Conservation (phyloP, 495 filamentous ascomycete species). For the Aspergillus carlsbadensis region DNA sequence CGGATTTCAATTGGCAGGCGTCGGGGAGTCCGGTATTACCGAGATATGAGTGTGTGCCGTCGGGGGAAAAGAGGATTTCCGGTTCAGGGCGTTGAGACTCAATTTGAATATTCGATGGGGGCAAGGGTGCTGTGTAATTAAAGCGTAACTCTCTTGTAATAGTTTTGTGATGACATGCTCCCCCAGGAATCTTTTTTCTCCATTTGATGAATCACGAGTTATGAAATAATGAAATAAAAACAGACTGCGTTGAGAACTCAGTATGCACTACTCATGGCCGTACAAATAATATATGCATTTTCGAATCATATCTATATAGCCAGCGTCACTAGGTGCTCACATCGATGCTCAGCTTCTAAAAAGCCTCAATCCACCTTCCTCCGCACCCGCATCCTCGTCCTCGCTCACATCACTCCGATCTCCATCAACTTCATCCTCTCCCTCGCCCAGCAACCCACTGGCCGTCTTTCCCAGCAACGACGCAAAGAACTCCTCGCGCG, state of each 20-base stretch:
- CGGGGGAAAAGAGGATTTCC: slow-evolving; percentile 1
- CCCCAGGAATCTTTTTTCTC: too few species aligned
- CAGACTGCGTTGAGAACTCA: too few species aligned
- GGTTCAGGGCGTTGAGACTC: neutral
- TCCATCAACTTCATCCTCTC: slow-evolving; percentile 52
- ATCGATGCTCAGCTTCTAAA: slow-evolving; percentile 53
- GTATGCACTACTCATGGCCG: too few species aligned
- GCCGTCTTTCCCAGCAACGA: slow-evolving; percentile 73
- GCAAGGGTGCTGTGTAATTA: too few species aligned
- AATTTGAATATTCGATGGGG: too few species aligned
- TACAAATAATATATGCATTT: neutral
- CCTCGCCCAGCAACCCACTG: slow-evolving; percentile 71
- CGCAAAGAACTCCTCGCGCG: slow-evolving; percentile 84
- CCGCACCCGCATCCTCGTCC: slow-evolving; percentile 53
- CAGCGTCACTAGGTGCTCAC: neutral
- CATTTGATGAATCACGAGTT: too few species aligned
- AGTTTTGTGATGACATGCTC: too few species aligned
- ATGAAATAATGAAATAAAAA: too few species aligned
- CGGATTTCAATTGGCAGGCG: slow-evolving; percentile 25
- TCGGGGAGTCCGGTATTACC: slow-evolving; percentile 16
- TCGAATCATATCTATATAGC: neutral
- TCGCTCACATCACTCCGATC: slow-evolving; percentile 28
- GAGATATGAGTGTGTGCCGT: slow-evolving; percentile 16
- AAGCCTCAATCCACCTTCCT: slow-evolving; percentile 71
- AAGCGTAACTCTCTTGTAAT: too few species aligned